Percentiles rank a stretch among this genome's conserved stretches.
These are phyloP conservation scores for Xanthoparmelia taractica DNA, from an alignment of 495 filamentous ascomycete genomes.

Conservation along the genomic window DNA sequence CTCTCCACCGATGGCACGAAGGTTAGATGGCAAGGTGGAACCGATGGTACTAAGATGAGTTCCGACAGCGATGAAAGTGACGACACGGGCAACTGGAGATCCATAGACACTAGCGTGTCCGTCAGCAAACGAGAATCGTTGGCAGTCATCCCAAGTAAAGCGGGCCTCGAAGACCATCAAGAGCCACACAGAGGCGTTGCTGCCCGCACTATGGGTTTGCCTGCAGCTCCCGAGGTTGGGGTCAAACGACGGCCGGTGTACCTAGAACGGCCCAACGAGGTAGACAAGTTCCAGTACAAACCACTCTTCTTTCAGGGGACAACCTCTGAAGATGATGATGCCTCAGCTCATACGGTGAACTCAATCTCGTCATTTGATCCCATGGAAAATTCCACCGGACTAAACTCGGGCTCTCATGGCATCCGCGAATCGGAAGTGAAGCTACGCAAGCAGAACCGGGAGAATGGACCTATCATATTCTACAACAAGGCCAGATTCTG, in stretches of 20 bases:
- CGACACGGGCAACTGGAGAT: slow-evolving; percentile 20
- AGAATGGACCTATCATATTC: slow-evolving; percentile 70
- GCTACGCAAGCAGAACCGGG: slow-evolving; percentile 38
- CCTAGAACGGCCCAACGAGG: slow-evolving; percentile 2
- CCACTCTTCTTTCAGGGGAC: slow-evolving; percentile 49
- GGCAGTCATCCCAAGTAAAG: not conserved
- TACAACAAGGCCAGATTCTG: slow-evolving; percentile 69
- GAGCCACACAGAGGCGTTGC: not conserved
- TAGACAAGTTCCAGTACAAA: slow-evolving; percentile 49
- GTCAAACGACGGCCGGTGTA: slow-evolving; percentile 19
- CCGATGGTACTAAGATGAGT: slow-evolving; percentile 49
- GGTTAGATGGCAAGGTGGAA: slow-evolving; percentile 65
- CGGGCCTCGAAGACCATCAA: not conserved
- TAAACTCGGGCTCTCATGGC: slow-evolving; percentile 27
- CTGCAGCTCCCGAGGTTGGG: slow-evolving; percentile 6
- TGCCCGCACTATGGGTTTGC: not conserved
- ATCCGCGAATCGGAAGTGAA: slow-evolving; percentile 20
- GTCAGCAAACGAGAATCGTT: slow-evolving; percentile 15
- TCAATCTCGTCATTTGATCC: slow-evolving; percentile 16
- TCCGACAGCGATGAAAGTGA: slow-evolving; percentile 46
- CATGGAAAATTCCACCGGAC: slow-evolving; percentile 19
- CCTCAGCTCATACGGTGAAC: slow-evolving; percentile 27
- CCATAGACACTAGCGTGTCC: slow-evolving; percentile 2
- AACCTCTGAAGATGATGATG: slow-evolving; percentile 35
- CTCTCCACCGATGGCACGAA: slow-evolving; percentile 65